phyloP scores from a whole-genome alignment of 106 monocot species.

The Chionographis japonica region DNA sequence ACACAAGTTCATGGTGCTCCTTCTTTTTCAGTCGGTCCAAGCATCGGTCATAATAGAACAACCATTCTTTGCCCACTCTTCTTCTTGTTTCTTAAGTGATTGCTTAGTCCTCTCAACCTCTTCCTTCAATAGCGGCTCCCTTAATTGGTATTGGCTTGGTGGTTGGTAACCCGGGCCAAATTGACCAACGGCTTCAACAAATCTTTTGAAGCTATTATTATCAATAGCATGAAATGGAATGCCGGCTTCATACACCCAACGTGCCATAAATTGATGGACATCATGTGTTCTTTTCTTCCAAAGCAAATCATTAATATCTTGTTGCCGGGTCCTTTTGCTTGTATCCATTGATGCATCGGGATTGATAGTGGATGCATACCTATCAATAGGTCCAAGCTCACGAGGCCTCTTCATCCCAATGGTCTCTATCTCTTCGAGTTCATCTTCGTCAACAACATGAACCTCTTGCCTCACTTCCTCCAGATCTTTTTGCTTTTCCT shows the following conservation, averaged over 20 bases:
- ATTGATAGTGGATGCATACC: no score
- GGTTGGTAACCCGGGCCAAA: neutral
- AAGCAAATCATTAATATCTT: no score
- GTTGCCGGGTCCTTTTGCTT: no score
- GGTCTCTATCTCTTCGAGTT: no score
- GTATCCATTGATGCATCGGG: no score
- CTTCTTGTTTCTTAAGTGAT: neutral
- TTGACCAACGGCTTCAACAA: neutral
- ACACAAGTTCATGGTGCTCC: slow-evolving; percentile 1
- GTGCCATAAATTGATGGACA: neutral
- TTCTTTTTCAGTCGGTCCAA: neutral
- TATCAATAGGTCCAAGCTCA: no score
- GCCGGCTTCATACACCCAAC: neutral
- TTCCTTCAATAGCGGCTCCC: neutral
- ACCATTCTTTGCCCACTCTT: no score
- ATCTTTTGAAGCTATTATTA: neutral
- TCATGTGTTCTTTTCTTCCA: neutral
- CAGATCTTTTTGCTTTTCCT: no score
- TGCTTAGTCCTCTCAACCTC: neutral
- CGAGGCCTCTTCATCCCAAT: no score
- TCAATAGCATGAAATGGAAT: neutral
- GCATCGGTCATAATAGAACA: slow-evolving; percentile 1
- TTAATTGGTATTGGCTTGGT: neutral
- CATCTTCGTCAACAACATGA: no score
- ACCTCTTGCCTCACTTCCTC: no score